Conservation (phyloP, 164 flowering plant species). For the Liriodendron chinense region DNA sequence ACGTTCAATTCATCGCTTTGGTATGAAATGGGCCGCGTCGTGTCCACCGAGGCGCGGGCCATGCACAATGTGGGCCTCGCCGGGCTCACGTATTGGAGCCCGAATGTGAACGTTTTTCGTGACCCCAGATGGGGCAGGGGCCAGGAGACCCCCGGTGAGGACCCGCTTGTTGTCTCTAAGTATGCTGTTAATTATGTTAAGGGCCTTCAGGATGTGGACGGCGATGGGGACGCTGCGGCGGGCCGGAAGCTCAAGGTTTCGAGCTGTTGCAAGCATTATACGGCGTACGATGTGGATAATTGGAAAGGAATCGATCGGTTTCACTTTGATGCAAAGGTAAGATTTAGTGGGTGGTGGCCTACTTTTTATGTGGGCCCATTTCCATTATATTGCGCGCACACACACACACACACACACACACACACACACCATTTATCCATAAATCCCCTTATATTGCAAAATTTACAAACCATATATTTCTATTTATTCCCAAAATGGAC, state of each 20-base stretch:
- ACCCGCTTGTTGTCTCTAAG: slow-evolving; percentile 46
- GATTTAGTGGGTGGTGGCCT: not conserved
- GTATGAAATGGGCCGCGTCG: slow-evolving; percentile 53
- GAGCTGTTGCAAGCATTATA: slow-evolving; percentile 71
- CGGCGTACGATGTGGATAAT: slow-evolving; percentile 67
- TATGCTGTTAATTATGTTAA: slow-evolving; percentile 54
- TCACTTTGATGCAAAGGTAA: slow-evolving; percentile 61
- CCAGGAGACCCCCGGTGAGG: slow-evolving; percentile 73
- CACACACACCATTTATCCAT: no score
- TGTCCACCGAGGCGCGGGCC: slow-evolving; percentile 65
- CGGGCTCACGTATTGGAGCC: slow-evolving; percentile 66
- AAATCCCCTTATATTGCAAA: not conserved
- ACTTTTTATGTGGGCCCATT: not conserved
- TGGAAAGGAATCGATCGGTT: slow-evolving; percentile 61
- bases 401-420: not conserved
- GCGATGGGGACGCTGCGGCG: not conserved
- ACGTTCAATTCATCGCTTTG: slow-evolving; percentile 48
- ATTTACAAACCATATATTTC: no score
- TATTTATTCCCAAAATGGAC: no score
- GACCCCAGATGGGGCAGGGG: slow-evolving; percentile 76
- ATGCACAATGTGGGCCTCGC: slow-evolving; percentile 57
- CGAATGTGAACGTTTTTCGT: slow-evolving; percentile 52
- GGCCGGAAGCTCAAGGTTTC: slow-evolving; percentile 47
- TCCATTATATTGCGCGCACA: not conserved
- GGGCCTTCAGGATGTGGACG: slow-evolving; percentile 50